Percentiles rank a stretch among this genome's conserved stretches.
phyloP scores from a whole-genome alignment of 805 yeast genomes.

The Metschnikowia borealis region DNA sequence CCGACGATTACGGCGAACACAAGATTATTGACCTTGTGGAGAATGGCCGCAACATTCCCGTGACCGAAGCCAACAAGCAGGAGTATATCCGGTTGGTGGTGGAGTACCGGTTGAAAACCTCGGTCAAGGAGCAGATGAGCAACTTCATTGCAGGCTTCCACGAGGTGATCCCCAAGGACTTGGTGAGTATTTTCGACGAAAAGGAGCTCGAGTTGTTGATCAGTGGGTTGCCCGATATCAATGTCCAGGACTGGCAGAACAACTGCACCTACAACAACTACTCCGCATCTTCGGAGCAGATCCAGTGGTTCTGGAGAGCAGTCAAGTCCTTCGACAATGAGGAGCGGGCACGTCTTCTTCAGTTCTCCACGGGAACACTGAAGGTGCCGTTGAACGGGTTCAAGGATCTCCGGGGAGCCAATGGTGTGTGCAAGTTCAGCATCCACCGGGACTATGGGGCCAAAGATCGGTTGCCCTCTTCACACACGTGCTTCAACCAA shows the following conservation, averaged over 20 bases:
- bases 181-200: conserved; percentile 86
- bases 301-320: conserved; percentile 98
- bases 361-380: conserved; percentile 95
- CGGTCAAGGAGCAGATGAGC: conserved; percentile 84
- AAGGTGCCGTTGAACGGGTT: conserved; percentile 95
- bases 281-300: conserved; percentile 75
- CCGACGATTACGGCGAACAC: conserved; percentile 91
- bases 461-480: conserved; percentile 83
- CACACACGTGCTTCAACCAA: conserved; percentile 97
- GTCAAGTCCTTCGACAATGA: conserved; percentile 91
- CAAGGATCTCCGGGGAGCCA: conserved; percentile 81
- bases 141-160: conserved; percentile 84
- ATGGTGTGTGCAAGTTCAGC: conserved; percentile 80
- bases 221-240: conserved; percentile 94
- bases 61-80: conserved; percentile 84
- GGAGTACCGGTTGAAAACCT: conserved; percentile 76
- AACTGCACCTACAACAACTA: conserved; percentile 81
- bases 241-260: conserved; percentile 92
- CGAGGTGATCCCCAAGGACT: conserved; percentile 79
- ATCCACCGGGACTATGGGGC: conserved; percentile 87
- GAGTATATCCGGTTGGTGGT: conserved; percentile 85
- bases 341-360: conserved; percentile 89
- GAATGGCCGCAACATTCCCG: conserved; percentile 77
- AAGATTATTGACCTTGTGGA: conserved; percentile 78
- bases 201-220: conserved; percentile 90